Evolutionary conservation across 129 eudicot genomes (phyloP).

Genomic region (Lactuca saligna): DNA sequence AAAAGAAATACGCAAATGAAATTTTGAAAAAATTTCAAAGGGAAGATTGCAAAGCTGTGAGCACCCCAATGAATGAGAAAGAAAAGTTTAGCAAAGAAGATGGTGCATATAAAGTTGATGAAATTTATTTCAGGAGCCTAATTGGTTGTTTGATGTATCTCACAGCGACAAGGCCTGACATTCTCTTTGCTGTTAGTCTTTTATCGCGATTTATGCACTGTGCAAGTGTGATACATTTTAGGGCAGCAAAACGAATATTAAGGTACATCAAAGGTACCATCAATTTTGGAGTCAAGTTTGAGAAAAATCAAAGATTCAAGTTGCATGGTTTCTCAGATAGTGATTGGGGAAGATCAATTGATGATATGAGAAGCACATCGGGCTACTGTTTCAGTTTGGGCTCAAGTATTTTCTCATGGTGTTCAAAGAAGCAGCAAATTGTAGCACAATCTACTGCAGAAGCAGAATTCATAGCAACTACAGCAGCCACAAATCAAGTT

Average conservation of each 20-base stretch:
- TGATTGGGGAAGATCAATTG: too few relatives aligned
- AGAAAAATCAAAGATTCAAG: too few relatives aligned
- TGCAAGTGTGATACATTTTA: constrained; percentile 15
- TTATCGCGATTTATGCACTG: constrained; percentile 23
- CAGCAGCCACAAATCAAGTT: constrained; percentile 11
- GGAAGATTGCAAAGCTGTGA: constrained; percentile 17
- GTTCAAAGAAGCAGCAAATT: too few relatives aligned
- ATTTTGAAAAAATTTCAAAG: constrained; percentile 19
- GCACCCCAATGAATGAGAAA: constrained; percentile 27
- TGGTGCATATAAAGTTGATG: not conserved
- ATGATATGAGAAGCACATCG: too few relatives aligned
- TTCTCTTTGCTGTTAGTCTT: constrained; percentile 6
- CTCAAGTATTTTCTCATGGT: too few relatives aligned
- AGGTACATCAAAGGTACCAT: constrained; percentile 18
- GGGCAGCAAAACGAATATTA: constrained; percentile 13
- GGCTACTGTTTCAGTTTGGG: too few relatives aligned
- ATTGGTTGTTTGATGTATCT: constrained; percentile 18
- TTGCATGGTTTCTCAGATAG: too few relatives aligned
- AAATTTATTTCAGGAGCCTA: not conserved
- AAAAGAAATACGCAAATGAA: constrained; percentile 25
- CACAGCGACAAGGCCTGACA: constrained; percentile 22
- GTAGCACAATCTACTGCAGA: too few relatives aligned
- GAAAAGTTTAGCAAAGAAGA: constrained; percentile 23
- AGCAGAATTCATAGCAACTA: too few relatives aligned
- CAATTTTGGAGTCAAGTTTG: too few relatives aligned